A percentile compares a stretch with the other conserved stretches of the same genome.
These are phyloP conservation scores for Fusarium nematophilum DNA, from an alignment of 2,329 filamentous ascomycete genomes.

Conservation along the genomic window DNA sequence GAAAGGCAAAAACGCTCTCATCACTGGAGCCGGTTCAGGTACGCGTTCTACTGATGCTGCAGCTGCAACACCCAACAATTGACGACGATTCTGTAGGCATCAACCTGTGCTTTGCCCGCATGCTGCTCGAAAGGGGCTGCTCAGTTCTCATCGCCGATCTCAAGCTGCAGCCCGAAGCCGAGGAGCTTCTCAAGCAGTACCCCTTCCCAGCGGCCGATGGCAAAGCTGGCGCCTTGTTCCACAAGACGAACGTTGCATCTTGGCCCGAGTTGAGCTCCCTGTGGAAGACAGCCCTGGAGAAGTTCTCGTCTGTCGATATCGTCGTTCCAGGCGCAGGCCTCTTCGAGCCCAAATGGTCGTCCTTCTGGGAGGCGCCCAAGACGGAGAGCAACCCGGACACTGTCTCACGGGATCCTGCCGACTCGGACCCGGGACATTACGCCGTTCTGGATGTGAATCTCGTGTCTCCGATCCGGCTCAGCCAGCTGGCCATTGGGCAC, in stretches of 20 bases:
- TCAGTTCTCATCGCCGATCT: constrained; percentile 54
- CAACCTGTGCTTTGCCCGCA: constrained; percentile 49
- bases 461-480: constrained; percentile 50
- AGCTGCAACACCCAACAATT: not conserved
- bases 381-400: constrained; percentile 45
- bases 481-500: constrained; percentile 52
- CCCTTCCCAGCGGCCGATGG: constrained; percentile 35
- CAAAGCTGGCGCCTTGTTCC: constrained; percentile 47
- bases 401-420: constrained; percentile 42
- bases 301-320: constrained; percentile 49
- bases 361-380: constrained; percentile 51
- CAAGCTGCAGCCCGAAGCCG: constrained; percentile 49
- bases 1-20: constrained; percentile 31
- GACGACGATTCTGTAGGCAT: constrained; percentile 46
- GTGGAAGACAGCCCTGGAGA: constrained; percentile 43
- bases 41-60: not conserved
- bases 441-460: constrained; percentile 52
- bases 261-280: constrained; percentile 50
- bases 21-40: constrained; percentile 41
- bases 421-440: constrained; percentile 48
- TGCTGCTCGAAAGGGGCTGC: constrained; percentile 50
- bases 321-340: constrained; percentile 53
- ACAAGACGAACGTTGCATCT: constrained; percentile 51
- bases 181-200: constrained; percentile 47
- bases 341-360: constrained; percentile 51